Evolutionary conservation across 768 basidiomycete species (phyloP).

Genomic region (Tricholoma saponaceum): DNA sequence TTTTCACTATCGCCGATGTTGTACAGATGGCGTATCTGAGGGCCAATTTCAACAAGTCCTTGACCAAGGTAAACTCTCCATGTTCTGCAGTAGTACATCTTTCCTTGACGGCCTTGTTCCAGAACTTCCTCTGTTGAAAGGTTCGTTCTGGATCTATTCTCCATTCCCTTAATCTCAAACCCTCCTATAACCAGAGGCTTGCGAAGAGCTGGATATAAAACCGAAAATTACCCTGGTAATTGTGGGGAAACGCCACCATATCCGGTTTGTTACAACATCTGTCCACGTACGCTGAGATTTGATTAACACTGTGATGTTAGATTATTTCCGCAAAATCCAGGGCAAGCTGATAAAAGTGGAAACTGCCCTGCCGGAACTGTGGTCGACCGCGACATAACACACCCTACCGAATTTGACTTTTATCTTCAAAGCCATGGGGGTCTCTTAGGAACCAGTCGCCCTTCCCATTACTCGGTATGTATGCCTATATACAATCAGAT

Average conservation of each 20-base stretch:
- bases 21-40: constrained; percentile 47
- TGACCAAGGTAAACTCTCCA: constrained; percentile 42
- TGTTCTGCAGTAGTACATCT: neutral
- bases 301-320: constrained; percentile 16
- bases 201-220: constrained; percentile 48
- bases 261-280: constrained; percentile 28
- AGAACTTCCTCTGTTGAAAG: constrained; percentile 60
- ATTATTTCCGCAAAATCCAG: constrained; percentile 24
- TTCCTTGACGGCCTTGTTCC: neutral
- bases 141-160: constrained; percentile 28
- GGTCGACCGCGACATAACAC: constrained; percentile 64
- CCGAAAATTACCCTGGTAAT: constrained; percentile 73
- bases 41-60: constrained; percentile 48
- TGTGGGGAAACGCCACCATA: constrained; percentile 76
- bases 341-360: constrained; percentile 59
- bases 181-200: constrained; percentile 51
- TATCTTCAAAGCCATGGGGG: constrained; percentile 78
- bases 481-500: constrained; percentile 1
- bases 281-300: neutral
- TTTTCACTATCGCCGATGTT: constrained; percentile 18
- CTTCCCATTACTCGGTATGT: constrained; percentile 44
- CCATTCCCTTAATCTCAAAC: neutral
- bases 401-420: constrained; percentile 74
- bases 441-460: constrained; percentile 66
- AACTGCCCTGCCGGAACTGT: constrained; percentile 80